Evolutionary conservation across 306 rosid genomes (phyloP), one percentile per base, ranked within the genome.

Genomic region (Psophocarpus tetragonolobus): DNA sequence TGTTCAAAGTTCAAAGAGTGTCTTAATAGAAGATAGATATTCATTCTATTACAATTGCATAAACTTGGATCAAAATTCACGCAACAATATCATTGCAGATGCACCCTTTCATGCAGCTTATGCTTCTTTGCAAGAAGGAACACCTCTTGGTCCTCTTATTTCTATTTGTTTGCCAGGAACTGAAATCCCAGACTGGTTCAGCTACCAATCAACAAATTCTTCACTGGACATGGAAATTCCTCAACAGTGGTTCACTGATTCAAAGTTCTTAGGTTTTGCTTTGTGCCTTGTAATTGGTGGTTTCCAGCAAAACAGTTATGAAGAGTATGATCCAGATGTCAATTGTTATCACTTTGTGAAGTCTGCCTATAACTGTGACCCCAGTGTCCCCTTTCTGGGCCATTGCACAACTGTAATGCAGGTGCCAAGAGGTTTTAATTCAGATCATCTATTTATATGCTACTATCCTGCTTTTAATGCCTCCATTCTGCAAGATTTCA

Each of bases 111-210:
- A 60, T 32, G 58, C 20, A 42, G 79, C 79, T 8, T 74, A 5
- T 44, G 30, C 45, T 60, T 58, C 70, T 58, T 58, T 74, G 70
- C 39, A 60, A 58, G 45, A 74, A 74, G 8, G 79, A 60, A 41
- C 45, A 18, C 79, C 79, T 41, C 60, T 29, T 15, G 68, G 79
- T 11, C 70, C 79, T 58, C 29, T 74, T 30, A 29, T 74, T 27
- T 74, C 79, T n/a, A 42, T 74, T 58, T 74, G 79, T 29, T 41
- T 74, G 57, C 79, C 79, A 27, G 79, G 79, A 60, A 60, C 15
- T 74, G 70, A 74, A 60, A 74, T 74, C 70, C 79, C 79, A 74
- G 79, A 74, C 70, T 74, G 79, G 79, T 74, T 74, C 70, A 60
- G 45, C 60, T 60, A 74, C 60, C 79, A 74, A 74, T 27, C 70